Conservation (phyloP, 2,329 filamentous ascomycete species). For the Exophiala bonariae region DNA sequence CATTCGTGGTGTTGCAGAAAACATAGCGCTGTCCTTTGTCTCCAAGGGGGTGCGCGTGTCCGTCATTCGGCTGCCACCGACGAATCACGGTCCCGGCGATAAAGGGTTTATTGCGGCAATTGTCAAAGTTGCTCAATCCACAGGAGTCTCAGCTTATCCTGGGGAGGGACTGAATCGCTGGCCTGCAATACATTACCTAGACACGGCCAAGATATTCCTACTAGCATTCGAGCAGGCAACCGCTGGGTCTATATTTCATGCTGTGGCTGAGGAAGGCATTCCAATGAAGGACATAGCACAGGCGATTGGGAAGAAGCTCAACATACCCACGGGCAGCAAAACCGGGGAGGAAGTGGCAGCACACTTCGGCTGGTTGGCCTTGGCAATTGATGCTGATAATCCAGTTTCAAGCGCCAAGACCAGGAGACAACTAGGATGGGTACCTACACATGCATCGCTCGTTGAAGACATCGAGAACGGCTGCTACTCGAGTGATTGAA, state of each 20-base stretch:
- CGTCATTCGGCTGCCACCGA: too few relatives aligned
- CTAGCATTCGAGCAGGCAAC: constrained; percentile 38
- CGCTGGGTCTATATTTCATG: constrained; percentile 38
- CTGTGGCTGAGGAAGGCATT: constrained; percentile 37
- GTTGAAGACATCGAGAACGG: too few relatives aligned
- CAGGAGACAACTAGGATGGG: constrained; percentile 37
- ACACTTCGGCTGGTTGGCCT: constrained; percentile 33
- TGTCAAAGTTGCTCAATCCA: constrained; percentile 29
- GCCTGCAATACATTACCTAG: constrained; percentile 38
- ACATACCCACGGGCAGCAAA: constrained; percentile 32
- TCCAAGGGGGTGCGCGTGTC: constrained; percentile 8
- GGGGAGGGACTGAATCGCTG: constrained; percentile 38
- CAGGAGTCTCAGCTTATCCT: constrained; percentile 36
- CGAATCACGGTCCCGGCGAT: constrained; percentile 38
- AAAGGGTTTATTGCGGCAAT: constrained; percentile 33
- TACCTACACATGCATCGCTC: constrained; percentile 9
- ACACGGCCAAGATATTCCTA: constrained; percentile 39
- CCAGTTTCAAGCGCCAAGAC: constrained; percentile 38
- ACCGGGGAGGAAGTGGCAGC: constrained; percentile 30
- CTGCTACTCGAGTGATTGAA: too few relatives aligned
- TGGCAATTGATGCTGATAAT: constrained; percentile 31
- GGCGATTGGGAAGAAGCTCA: constrained; percentile 35
- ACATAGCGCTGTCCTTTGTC: constrained; percentile 9
- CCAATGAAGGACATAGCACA: constrained; percentile 36
- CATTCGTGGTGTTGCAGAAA: too few relatives aligned